Conservation (phyloP, 2,329 filamentous ascomycete genomes). For the Aureobasidium sp. region DNA sequence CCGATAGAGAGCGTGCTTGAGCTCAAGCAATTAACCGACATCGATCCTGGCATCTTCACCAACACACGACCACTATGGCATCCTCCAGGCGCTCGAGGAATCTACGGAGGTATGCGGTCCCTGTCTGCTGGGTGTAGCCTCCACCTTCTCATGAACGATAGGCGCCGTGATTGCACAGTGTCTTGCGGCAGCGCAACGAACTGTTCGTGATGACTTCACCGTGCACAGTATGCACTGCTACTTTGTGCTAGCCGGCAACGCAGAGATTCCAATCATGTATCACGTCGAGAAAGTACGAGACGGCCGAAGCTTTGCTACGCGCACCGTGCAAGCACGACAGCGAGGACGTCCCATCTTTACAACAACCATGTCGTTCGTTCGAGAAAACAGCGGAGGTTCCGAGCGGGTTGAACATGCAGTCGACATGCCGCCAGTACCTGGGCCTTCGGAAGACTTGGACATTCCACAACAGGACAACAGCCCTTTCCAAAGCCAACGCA, state of each 20-base stretch:
- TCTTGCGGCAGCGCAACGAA: constrained; percentile 78
- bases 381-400: constrained; percentile 50
- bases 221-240: constrained; percentile 99
- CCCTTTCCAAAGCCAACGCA: constrained; percentile 50
- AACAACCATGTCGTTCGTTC: constrained; percentile 82
- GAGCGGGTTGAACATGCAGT: constrained; percentile 56
- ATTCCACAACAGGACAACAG: constrained; percentile 27
- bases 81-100: constrained; percentile 80
- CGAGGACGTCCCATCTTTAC: constrained; percentile 87
- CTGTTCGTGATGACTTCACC: constrained; percentile 69
- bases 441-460: constrained; percentile 30
- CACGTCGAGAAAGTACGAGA: constrained; percentile 91
- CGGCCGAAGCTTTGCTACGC: constrained; percentile 78
- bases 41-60: constrained; percentile 83
- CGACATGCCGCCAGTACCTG: constrained; percentile 40
- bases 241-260: constrained; percentile 85
- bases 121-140: not conserved
- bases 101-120: constrained; percentile 62
- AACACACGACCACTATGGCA: constrained; percentile 90
- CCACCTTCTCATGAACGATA: not conserved
- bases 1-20: constrained; percentile 85
- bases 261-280: constrained; percentile 79
- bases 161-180: constrained; percentile 89
- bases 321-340: constrained; percentile 93
- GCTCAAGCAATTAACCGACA: constrained; percentile 66